These are phyloP conservation scores for Yamadazyma spencermartinsiae DNA, from an alignment of 1,139 yeast species.

Conservation along the genomic window DNA sequence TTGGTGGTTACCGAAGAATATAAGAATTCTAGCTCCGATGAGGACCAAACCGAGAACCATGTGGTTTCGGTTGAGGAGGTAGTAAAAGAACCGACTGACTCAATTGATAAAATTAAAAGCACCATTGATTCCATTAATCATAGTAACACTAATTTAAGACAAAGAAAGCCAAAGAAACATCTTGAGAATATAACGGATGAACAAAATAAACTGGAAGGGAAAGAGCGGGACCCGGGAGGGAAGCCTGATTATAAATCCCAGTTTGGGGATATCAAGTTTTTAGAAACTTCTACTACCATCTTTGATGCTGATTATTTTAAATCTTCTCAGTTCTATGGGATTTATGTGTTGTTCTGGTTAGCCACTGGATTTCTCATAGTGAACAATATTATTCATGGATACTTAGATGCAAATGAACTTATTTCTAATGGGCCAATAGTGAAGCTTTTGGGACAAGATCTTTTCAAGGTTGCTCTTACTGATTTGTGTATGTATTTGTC, in stretches of 20 bases:
- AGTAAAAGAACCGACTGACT: slow-evolving; percentile 3
- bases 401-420: slow-evolving; percentile 24
- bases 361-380: slow-evolving; percentile 55
- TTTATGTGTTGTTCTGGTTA: slow-evolving; percentile 70
- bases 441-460: slow-evolving; percentile 50
- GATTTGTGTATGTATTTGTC: slow-evolving; percentile 70
- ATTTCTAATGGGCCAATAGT: slow-evolving; percentile 52
- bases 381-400: slow-evolving; percentile 47
- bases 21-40: slow-evolving; percentile 11
- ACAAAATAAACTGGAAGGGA: not conserved
- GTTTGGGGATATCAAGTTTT: slow-evolving; percentile 47
- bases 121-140: slow-evolving; percentile 13
- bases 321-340: slow-evolving; percentile 56
- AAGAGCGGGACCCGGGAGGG: not conserved
- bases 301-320: slow-evolving; percentile 46
- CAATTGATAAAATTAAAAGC: slow-evolving; percentile 13
- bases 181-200: slow-evolving; percentile 1
- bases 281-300: slow-evolving; percentile 43
- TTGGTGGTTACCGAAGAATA: slow-evolving; percentile 24
- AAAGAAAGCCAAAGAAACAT: slow-evolving; percentile 9
- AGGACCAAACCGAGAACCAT: slow-evolving; percentile 4
- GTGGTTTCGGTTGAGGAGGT: slow-evolving; percentile 6
- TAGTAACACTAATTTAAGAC: slow-evolving; percentile 8
- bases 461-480: slow-evolving; percentile 63
- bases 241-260: slow-evolving; percentile 13